A percentile compares a stretch with the other conserved stretches of the same genome.
phyloP scores from a whole-genome alignment of 2,329 filamentous ascomycete species.

The Fusarium subtropicale region DNA sequence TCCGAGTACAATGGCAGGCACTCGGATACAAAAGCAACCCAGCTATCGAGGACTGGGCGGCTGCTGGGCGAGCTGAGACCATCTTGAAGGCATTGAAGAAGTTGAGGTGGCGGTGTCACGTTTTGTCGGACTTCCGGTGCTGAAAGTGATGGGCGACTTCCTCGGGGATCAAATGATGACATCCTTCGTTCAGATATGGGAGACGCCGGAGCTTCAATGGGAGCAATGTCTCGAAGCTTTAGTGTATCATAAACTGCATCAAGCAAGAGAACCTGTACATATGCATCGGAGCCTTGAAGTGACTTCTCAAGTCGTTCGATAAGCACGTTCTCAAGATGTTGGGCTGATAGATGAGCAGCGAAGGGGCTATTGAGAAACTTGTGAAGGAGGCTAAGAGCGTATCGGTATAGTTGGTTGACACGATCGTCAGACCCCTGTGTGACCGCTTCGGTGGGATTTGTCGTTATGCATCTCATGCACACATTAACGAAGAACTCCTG shows the following conservation, averaged over 20 bases:
- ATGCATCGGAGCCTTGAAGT: conserved; percentile 71
- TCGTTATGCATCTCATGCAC: conserved; percentile 70
- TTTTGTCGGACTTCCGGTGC: conserved; percentile 44
- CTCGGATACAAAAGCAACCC: conserved; percentile 87
- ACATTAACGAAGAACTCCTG: conserved; percentile 76
- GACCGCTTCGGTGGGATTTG: conserved; percentile 36
- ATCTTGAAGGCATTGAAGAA: conserved; percentile 87
- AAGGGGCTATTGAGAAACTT: conserved; percentile 75
- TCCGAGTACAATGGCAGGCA: conserved; percentile 86
- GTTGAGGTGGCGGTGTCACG: conserved; percentile 69
- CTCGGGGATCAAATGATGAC: conserved; percentile 56
- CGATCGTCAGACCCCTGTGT: conserved; percentile 53
- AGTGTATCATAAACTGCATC: conserved; percentile 81
- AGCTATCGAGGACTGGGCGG: conserved; percentile 85
- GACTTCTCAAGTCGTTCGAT: conserved; percentile 75
- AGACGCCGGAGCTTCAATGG: conserved; percentile 56
- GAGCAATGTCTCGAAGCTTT: conserved; percentile 67
- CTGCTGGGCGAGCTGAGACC: conserved; percentile 82
- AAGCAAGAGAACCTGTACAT: conserved; percentile 80
- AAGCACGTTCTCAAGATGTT: conserved; percentile 77
- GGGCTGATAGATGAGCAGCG: conserved; percentile 66
- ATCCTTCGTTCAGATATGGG: conserved; percentile 62
- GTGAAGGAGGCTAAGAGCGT: conserved; percentile 75
- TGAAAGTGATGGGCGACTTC: conserved; percentile 55
- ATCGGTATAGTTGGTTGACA: conserved; percentile 76